Evolutionary conservation across 2,329 filamentous ascomycete genomes (phyloP), one percentile per base, ranked within the genome.

Genomic region (Colletotrichum salicis): DNA sequence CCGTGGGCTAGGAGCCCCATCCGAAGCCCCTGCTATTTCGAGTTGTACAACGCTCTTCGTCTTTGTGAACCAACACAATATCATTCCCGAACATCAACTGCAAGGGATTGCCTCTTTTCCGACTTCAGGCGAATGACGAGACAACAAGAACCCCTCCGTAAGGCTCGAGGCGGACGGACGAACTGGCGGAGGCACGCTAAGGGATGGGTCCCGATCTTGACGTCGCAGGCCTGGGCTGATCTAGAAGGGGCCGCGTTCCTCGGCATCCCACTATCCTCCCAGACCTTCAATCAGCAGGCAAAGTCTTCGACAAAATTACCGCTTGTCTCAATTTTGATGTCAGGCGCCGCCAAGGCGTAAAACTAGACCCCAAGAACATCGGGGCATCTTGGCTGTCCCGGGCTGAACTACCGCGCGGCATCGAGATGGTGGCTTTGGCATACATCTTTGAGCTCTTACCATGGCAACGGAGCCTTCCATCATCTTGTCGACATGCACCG

Each of bases 161-260:
- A 27, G 22, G 27, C 29, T 51, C 7, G 29, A 35, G n/a, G 41
- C 22, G 24, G 24, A n/a, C 22, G 52, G 33, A 22, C 31, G 33
- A 35, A 33, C 41, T 45, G 64, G 58, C 35, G 29, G 33, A 33
- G 29, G 8, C 27, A 22, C 64, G 27, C 58, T 45, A 60, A 45
- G 24, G 45, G 58, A 58, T 48, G 15, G 41, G 63, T 63, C 41
- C 58, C 64, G 45, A 27, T 12, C 24, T 60, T 59, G 64, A 51
- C 27, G 33, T 68, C 24, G 33, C 45, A 29, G 58, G 33, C n/a
- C 54, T 71, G 22, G 51, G 37, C 31, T 33, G 29, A 59, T 63
- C 58, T 52, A 54, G 58, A 58, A 31, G 52, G 37, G 19, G 31
- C 58, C 58, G 37, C 48, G 45, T 57, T 55, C 33, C 27, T 63